Conservation (phyloP, 208 protist species). For the Trypanosoma platydactyli region DNA sequence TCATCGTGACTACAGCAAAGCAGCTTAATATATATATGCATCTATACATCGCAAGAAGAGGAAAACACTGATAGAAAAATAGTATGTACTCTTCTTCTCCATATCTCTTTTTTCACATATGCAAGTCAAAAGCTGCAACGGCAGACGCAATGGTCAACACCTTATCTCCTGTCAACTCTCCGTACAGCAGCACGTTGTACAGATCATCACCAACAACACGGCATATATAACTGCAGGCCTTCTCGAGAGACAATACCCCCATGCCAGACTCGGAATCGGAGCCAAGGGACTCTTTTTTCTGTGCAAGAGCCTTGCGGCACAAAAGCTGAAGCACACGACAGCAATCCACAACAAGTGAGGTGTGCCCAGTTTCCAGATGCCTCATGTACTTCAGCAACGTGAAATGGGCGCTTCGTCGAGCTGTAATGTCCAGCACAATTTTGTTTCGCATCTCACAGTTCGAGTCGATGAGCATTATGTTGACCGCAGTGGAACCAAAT, state of each 20-base stretch:
- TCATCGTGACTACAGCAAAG: background rate
- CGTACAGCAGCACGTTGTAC: constrained; percentile 62
- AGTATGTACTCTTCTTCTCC: background rate
- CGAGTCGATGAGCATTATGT: constrained; percentile 62
- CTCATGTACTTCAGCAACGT: constrained; percentile 79
- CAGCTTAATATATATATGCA: background rate
- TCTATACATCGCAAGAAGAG: background rate
- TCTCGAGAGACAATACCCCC: constrained; percentile 31
- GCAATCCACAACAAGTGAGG: constrained; percentile 58
- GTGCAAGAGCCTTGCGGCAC: constrained; percentile 40
- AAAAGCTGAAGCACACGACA: constrained; percentile 73
- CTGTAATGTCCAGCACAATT: constrained; percentile 55
- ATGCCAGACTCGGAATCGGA: background rate
- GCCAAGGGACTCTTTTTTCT: constrained; percentile 31
- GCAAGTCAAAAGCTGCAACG: constrained; percentile 28
- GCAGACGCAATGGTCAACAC: constrained; percentile 56
- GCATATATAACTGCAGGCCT: constrained; percentile 55
- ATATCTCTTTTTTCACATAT: constrained; percentile 3
- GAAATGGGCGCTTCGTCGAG: constrained; percentile 64
- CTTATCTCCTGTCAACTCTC: constrained; percentile 72
- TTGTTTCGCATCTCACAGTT: constrained; percentile 38
- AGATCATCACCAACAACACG: constrained; percentile 56
- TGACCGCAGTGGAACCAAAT: constrained; percentile 65
- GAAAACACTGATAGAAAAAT: background rate
- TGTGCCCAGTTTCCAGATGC: constrained; percentile 53